phyloP scores from a whole-genome alignment of 139 green algal species.

The Chlamydomonas sphaeroides region DNA sequence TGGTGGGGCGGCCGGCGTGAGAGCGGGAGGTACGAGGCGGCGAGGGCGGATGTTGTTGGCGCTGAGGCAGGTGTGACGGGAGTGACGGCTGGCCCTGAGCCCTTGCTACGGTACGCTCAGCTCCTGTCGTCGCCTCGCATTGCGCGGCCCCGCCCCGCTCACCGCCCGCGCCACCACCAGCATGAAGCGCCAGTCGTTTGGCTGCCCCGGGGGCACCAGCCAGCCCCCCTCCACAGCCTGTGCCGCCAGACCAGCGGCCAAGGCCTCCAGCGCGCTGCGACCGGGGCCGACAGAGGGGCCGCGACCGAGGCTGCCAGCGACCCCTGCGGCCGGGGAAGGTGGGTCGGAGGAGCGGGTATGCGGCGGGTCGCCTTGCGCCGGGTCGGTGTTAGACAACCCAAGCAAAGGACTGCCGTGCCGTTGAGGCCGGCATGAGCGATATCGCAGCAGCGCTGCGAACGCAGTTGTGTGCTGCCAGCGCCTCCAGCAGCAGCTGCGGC shows the following conservation, averaged over 20 bases:
- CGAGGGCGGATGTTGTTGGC: neutral
- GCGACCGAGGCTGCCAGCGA: too few relatives aligned
- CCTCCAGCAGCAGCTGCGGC: too few relatives aligned
- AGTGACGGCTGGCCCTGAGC: neutral
- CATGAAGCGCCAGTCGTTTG: constrained; percentile 41
- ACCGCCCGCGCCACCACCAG: constrained; percentile 10
- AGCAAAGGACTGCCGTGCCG: neutral
- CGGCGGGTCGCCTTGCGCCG: neutral
- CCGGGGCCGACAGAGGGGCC: too few relatives aligned
- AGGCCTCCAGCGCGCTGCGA: neutral
- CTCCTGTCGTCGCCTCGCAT: neutral
- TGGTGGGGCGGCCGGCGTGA: too few relatives aligned
- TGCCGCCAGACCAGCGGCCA: constrained; percentile 2
- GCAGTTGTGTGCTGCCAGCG: too few relatives aligned
- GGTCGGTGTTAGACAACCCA: neutral
- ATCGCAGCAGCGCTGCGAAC: too few relatives aligned
- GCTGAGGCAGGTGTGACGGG: neutral
- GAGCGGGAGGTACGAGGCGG: neutral
- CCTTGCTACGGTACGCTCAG: too few relatives aligned
- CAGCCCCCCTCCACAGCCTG: neutral
- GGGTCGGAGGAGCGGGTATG: neutral
- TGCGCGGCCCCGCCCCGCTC: neutral
- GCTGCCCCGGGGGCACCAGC: constrained; percentile 24
- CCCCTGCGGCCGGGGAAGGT: neutral
- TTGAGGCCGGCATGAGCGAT: too few relatives aligned